A percentile compares a stretch with the other conserved stretches of the same genome.
phyloP scores from a whole-genome alignment of 257 asterid genomes.

The Rubia yunnanensis region DNA sequence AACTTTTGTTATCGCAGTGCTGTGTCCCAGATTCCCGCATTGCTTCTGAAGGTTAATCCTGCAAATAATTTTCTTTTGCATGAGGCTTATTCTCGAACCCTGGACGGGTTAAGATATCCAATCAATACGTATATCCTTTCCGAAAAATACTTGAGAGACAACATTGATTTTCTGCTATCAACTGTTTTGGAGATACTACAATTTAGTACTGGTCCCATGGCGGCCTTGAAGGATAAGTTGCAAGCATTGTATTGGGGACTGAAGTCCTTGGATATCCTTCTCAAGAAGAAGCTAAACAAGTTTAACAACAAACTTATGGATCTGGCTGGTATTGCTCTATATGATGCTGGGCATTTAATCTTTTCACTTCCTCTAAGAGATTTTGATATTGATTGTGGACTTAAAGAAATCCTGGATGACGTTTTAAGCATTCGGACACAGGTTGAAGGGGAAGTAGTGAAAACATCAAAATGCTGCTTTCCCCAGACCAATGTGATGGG shows the following conservation, averaged over 20 bases:
- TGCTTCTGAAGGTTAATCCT: neutral
- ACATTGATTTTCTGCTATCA: neutral
- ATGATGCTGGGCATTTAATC: neutral
- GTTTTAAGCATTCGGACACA: neutral
- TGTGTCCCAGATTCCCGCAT: neutral
- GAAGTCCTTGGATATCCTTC: neutral
- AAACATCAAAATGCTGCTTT: neutral
- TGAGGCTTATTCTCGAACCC: neutral
- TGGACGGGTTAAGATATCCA: neutral
- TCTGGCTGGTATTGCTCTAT: too few species aligned
- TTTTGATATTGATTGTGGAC: neutral
- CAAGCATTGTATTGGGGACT: neutral
- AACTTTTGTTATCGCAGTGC: neutral
- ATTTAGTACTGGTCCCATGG: neutral
- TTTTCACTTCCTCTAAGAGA: neutral
- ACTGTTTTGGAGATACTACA: neutral
- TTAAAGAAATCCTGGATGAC: neutral
- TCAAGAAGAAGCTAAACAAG: neutral
- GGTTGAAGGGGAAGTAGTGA: neutral
- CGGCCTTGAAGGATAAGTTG: neutral
- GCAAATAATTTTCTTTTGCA: neutral
- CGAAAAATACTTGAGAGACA: too few species aligned
- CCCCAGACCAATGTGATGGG: slow-evolving; percentile 2
- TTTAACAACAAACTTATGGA: neutral
- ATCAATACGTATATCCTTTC: too few species aligned